These are phyloP conservation scores for Colletotrichum viniferum DNA, from an alignment of 2,329 filamentous ascomycete species.

Conservation along the genomic window DNA sequence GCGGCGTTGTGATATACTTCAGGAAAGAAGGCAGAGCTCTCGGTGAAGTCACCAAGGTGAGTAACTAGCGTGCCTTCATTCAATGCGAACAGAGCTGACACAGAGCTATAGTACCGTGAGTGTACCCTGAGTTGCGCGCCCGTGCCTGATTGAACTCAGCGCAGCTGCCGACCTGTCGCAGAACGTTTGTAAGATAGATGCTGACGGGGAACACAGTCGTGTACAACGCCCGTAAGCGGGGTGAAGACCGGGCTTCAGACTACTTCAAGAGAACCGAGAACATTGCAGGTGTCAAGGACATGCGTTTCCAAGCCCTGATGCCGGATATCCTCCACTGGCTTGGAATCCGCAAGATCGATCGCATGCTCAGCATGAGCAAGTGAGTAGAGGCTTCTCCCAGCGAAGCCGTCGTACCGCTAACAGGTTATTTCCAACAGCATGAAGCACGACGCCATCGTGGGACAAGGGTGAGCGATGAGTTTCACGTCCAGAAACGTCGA, in stretches of 20 bases:
- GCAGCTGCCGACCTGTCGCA: not conserved
- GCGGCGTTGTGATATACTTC: constrained; percentile 97
- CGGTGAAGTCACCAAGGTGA: constrained; percentile 93
- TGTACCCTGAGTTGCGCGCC: constrained; percentile 1
- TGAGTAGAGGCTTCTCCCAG: constrained; percentile 44
- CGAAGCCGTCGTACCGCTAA: not conserved
- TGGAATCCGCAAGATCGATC: constrained; percentile 96
- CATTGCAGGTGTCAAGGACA: constrained; percentile 94
- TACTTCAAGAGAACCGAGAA: constrained; percentile 99
- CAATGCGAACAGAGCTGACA: constrained; percentile 31
- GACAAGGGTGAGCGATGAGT: constrained; percentile 66
- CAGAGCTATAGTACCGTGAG: constrained; percentile 48
- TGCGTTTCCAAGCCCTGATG: constrained; percentile 99
- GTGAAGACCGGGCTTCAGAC: constrained; percentile 80
- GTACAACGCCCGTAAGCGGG: constrained; percentile 82
- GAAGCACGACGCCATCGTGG: constrained; percentile 89
- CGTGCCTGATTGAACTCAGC: not conserved
- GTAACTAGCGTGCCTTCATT: constrained; percentile 29
- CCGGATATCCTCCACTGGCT: constrained; percentile 98
- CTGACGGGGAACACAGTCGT: constrained; percentile 46
- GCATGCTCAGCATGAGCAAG: constrained; percentile 99
- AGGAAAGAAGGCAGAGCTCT: constrained; percentile 94
- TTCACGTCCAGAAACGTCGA: too few relatives aligned
- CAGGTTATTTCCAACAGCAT: constrained; percentile 56
- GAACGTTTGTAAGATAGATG: not conserved